Evolutionary conservation across 768 basidiomycete species (phyloP), one percentile per base, ranked within the genome.

Genomic region (Termitomyces sp.): DNA sequence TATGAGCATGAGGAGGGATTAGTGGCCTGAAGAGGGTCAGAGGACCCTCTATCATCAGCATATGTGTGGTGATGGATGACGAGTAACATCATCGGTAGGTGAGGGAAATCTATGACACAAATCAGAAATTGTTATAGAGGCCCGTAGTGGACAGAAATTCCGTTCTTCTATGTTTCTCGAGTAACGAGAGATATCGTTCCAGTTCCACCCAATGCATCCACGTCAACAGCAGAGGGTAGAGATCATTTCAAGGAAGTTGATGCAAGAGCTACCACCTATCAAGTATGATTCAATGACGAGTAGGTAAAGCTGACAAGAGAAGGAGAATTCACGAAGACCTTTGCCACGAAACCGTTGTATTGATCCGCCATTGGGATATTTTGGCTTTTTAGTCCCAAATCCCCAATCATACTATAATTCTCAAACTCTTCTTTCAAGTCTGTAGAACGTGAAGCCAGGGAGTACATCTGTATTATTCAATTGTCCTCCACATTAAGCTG

Each of bases 191-290:
- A 71, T 76, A 19, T 73, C 70, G 0, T 69, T 62, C 78, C 78
- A 83, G 60, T 80, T 81, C 81, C 81, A 84, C 6, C 80, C 81
- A 76, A 68, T 6, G 68, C 70, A 53, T 71, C 67, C 21, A 70
- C 55, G 43, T 71, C 71, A 3, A 46, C 51, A 15, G 63, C 64
- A 33, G 69, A 70, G 10, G 71, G 71, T 47, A 70, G 66, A 28
- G 61, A 59, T 71, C 71, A 72, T 10, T 61, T n/a, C 63, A 28
- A 68, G 64, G 57, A 77, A 75, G 58, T 83, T 83, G 35, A 79
- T 70, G 6, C 63, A 63, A 0, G 79, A 79, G 54, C 68, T 75
- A 1, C 81, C 80, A 3, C 81, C 75, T 68, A 52, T 19, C 26
- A 14, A 52, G 17, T 30, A 35, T 12, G 31, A 5, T 37, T 33